phyloP scores from a whole-genome alignment of 2,329 filamentous ascomycete genomes.

The Fusarium buxicola region DNA sequence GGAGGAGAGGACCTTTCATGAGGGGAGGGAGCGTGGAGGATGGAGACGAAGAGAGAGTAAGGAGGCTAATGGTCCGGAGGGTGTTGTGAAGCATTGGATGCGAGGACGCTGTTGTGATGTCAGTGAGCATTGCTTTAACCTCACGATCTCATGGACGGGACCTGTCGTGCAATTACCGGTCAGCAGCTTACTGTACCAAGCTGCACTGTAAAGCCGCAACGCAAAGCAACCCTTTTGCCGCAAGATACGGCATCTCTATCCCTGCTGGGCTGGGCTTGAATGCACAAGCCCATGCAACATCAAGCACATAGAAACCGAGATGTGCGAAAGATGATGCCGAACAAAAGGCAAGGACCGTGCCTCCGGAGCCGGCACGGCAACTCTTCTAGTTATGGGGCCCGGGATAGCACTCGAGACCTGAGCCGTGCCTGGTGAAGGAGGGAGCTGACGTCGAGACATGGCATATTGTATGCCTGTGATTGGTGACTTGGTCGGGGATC shows the following conservation, averaged over 20 bases:
- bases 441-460: background rate
- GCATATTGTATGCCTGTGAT: constrained; percentile 14
- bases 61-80: background rate
- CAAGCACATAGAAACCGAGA: constrained; percentile 21
- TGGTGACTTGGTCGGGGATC: constrained; percentile 35
- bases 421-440: too few species aligned
- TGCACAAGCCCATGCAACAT: background rate
- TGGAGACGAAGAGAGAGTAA: background rate
- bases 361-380: constrained; percentile 15
- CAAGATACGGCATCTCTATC: background rate
- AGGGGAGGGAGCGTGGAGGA: background rate
- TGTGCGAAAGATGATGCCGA: constrained; percentile 27
- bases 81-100: background rate
- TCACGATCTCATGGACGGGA: background rate
- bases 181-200: background rate
- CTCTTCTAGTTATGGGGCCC: constrained; percentile 1
- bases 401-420: background rate
- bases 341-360: constrained; percentile 2
- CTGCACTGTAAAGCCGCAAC: background rate
- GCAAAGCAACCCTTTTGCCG: too few species aligned
- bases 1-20: constrained; percentile 16
- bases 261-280: background rate
- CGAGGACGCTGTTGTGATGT: background rate
- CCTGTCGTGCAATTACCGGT: background rate
- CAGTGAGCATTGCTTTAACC: background rate